These are phyloP conservation scores for Calonectria honghensis DNA, from an alignment of 2,329 filamentous ascomycete genomes.

Conservation along the genomic window DNA sequence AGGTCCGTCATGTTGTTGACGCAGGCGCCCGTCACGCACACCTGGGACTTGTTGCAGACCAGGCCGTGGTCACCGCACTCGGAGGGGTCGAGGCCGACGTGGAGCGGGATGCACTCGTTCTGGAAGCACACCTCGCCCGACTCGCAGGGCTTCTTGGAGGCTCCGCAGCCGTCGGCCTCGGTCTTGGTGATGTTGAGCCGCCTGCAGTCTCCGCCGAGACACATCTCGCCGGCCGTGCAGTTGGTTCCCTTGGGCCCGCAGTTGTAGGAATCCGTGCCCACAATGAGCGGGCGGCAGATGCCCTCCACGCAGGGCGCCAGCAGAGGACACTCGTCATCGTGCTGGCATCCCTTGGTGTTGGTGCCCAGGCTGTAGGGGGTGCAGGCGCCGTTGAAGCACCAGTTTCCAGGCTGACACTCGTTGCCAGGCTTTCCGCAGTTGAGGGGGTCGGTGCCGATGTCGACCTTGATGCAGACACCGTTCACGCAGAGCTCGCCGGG, in stretches of 20 bases:
- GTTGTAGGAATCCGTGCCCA: slow-evolving; percentile 40
- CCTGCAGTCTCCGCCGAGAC: slow-evolving; percentile 36
- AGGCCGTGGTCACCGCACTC: slow-evolving; percentile 35
- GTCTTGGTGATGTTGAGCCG: slow-evolving; percentile 36
- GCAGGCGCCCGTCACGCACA: slow-evolving; percentile 38
- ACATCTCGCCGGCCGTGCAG: slow-evolving; percentile 38
- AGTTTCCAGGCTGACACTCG: slow-evolving; percentile 39
- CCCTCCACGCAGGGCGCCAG: slow-evolving; percentile 30
- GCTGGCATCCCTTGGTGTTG: slow-evolving; percentile 33
- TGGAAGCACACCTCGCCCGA: slow-evolving; percentile 38
- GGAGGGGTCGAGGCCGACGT: slow-evolving; percentile 37
- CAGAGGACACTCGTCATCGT: slow-evolving; percentile 33
- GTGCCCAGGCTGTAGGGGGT: slow-evolving; percentile 39
- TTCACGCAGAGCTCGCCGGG: slow-evolving; percentile 41
- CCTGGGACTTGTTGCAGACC: slow-evolving; percentile 35
- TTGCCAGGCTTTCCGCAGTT: slow-evolving; percentile 30
- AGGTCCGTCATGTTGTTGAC: slow-evolving; percentile 26
- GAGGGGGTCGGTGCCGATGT: slow-evolving; percentile 40
- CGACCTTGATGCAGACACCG: slow-evolving; percentile 39
- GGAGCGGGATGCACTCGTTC: slow-evolving; percentile 33
- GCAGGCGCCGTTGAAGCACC: slow-evolving; percentile 40
- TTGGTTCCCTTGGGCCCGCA: slow-evolving; percentile 32
- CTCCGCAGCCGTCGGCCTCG: slow-evolving; percentile 29
- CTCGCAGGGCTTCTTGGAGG: slow-evolving; percentile 34
- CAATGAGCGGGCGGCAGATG: slow-evolving; percentile 35